Evolutionary conservation across 352 stramenopile species (phyloP).

Genomic region (Phytophthora pseudosyringae): DNA sequence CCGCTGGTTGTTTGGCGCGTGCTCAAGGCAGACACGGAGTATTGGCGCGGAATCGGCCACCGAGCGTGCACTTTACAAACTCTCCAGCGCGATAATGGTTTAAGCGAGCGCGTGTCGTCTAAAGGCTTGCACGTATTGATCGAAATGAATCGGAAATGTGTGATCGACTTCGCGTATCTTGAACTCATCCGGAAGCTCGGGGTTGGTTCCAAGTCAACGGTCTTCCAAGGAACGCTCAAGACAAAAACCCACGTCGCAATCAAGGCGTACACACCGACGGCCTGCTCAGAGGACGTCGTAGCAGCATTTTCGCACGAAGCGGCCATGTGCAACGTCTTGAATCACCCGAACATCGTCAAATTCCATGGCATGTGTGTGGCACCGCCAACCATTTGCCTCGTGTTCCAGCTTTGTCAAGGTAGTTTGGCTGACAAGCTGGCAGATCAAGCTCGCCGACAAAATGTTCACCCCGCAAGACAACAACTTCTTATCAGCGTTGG

Average conservation of each 20-base stretch:
- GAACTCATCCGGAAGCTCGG: constrained; percentile 42
- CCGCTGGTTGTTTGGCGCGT: constrained; percentile 55
- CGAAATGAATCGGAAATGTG: constrained; percentile 56
- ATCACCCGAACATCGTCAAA: constrained; percentile 51
- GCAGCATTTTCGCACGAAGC: constrained; percentile 52
- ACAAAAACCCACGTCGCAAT: constrained; percentile 47
- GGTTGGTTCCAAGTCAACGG: constrained; percentile 30
- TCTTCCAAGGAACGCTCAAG: constrained; percentile 48
- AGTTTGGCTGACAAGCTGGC: too few relatives aligned
- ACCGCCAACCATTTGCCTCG: constrained; percentile 51
- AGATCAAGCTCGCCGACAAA: too few relatives aligned
- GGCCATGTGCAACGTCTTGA: constrained; percentile 38
- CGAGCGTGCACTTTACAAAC: constrained; percentile 37
- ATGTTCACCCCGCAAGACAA: too few relatives aligned
- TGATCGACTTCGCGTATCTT: constrained; percentile 66
- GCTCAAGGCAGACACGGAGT: constrained; percentile 50
- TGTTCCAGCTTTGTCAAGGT: constrained; percentile 41
- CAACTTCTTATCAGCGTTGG: too few relatives aligned
- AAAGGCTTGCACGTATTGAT: constrained; percentile 55
- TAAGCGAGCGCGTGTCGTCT: constrained; percentile 45
- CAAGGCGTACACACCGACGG: constrained; percentile 50
- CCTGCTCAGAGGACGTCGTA: constrained; percentile 40
- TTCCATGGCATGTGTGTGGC: constrained; percentile 53
- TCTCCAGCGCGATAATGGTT: constrained; percentile 27
- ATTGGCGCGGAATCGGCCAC: constrained; percentile 52